phyloP scores from a whole-genome alignment of 768 basidiomycete species.

The Russula compacta region DNA sequence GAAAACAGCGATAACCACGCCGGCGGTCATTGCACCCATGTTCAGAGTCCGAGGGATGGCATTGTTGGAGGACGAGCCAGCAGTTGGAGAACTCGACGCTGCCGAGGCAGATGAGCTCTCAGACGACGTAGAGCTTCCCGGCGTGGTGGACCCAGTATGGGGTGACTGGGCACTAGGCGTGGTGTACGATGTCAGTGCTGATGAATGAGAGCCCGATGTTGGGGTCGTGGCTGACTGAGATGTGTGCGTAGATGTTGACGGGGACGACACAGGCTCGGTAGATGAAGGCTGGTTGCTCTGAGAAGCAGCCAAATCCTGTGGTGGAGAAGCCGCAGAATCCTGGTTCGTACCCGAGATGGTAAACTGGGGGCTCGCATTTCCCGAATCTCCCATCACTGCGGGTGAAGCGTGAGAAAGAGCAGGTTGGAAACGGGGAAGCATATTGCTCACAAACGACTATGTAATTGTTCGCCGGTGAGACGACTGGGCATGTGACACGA shows the following conservation, averaged over 20 bases:
- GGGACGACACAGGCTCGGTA: not conserved
- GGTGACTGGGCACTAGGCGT: not conserved
- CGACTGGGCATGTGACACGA: constrained; percentile 33
- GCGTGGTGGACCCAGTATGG: not conserved
- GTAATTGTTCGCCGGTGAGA: constrained; percentile 32
- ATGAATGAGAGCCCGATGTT: not conserved
- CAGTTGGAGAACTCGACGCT: not conserved
- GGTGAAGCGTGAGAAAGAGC: not conserved
- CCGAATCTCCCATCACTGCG: constrained; percentile 14
- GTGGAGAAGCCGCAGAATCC: not conserved
- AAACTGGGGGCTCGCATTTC: constrained; percentile 12
- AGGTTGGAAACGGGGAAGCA: not conserved
- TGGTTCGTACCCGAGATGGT: constrained; percentile 2
- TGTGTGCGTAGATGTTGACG: not conserved
- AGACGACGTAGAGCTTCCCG: not conserved
- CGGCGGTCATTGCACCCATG: not conserved
- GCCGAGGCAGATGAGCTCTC: not conserved
- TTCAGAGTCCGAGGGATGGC: not conserved
- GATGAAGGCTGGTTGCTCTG: not conserved
- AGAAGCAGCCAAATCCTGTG: not conserved
- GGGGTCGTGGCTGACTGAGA: not conserved
- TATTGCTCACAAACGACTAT: constrained; percentile 36
- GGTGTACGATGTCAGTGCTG: not conserved
- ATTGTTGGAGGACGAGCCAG: not conserved
- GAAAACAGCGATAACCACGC: not conserved